Base-by-base conservation (phyloP, 1,284 basidiomycete genomes). In the Cryptococcus floricola region DNA sequence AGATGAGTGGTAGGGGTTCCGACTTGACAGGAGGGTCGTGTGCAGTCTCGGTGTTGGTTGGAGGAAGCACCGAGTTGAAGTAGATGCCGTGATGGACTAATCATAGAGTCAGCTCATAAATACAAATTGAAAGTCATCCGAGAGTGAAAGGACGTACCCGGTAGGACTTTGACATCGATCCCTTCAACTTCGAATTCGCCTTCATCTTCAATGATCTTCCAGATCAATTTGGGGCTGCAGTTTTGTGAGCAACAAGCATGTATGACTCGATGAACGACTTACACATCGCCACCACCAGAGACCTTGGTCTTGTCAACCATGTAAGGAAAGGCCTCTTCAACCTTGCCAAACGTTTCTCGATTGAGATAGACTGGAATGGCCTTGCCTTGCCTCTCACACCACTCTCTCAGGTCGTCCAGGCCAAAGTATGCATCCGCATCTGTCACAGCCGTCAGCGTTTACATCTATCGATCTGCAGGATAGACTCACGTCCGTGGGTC, bases 281-380 rank as follows among this genome's bases (percentile, higher is more conserved):
- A 71, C 62, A 79, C 69, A 55, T 78, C 76, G 8, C 77, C 77
- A 13, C 78, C 78, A n/a, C 78, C 78, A 37, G 70, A 75, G 1
- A 76, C 77, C 57, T 75, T 67, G 23, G 62, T 67, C 54, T 66
- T 66, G 58, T 78, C 77, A 4, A 78, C 72, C 50, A 78, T 69
- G 53, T 78, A 78, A 0, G 77, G 77, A 59, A 74, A 78, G 6
- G 69, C 63, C 39, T 60, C 56, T 1, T 68, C 69, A 18, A 78
- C 71, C 14, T 67, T 70, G 23, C 69, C 67, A 44, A 62, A 72
- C 41, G 75, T 75, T 39, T 65, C 57, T 28, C 52, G 61, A 50
- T 74, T 73, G 47, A 73, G 63, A 60, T 70, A 74, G 28, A 75
- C 66, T 1, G 72, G 72, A 37, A 77, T 76, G 1, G 66, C 54